A percentile compares a stretch with the other conserved stretches of the same genome.
Conservation (phyloP, 208 protist species). For the Crithidia mellificae region DNA sequence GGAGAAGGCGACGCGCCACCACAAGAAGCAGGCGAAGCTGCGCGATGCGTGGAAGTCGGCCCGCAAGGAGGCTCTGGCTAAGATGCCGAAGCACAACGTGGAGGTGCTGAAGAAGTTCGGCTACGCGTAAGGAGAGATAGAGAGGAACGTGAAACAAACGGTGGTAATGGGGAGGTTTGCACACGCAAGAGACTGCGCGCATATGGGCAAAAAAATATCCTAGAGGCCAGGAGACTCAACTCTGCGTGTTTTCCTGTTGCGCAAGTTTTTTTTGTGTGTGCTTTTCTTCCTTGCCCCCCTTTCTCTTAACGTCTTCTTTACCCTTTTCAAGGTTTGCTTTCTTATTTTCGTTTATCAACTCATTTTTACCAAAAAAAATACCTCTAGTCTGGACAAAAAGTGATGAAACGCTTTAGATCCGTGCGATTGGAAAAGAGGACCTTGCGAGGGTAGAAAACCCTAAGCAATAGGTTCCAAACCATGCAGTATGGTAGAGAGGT, state of each 20-base stretch:
- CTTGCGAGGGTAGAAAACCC: background rate
- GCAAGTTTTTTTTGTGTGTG: background rate
- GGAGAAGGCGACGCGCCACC: constrained; percentile 69
- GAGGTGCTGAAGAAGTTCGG: constrained; percentile 91
- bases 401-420: background rate
- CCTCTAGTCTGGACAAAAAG: background rate
- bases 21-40: constrained; percentile 74
- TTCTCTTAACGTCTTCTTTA: background rate
- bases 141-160: background rate
- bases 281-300: background rate
- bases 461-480: too few species aligned
- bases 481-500: too few species aligned
- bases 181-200: too few species aligned
- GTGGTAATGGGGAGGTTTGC: too few species aligned
- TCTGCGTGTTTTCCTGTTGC: background rate
- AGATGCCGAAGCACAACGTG: constrained; percentile 87
- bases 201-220: background rate
- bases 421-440: background rate
- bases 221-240: background rate
- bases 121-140: constrained; percentile 61
- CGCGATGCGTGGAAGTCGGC: constrained; percentile 67
- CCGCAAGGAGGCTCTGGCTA: constrained; percentile 71
- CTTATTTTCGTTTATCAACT: background rate
- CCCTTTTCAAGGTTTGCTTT: background rate
- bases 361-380: background rate